phyloP scores from a whole-genome alignment of 2,329 filamentous ascomycete species.

The Talaromyces sp. region DNA sequence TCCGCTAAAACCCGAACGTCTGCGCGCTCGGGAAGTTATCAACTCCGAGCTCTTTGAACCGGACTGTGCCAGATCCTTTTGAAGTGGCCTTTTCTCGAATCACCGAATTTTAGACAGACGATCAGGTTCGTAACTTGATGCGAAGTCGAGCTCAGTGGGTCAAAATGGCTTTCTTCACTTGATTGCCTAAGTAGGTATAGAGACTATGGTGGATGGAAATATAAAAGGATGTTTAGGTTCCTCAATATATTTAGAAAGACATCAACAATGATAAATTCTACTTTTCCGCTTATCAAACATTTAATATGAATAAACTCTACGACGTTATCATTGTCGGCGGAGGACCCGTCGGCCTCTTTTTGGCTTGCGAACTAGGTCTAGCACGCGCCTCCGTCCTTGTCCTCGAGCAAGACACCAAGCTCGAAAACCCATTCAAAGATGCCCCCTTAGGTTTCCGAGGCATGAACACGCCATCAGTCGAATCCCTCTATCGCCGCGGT shows the following conservation, averaged over 20 bases:
- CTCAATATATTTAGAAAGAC: neutral
- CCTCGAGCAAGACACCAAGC: conserved; percentile 27
- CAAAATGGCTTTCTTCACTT: neutral
- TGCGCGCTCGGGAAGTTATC: neutral
- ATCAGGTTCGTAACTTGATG: neutral
- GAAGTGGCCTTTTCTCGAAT: neutral
- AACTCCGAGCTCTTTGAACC: neutral
- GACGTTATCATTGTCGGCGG: conserved; percentile 21
- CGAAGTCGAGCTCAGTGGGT: neutral
- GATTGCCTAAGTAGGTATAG: neutral
- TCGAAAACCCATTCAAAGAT: conserved; percentile 31
- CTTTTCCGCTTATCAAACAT: neutral
- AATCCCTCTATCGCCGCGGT: conserved; percentile 40
- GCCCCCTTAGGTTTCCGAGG: conserved; percentile 23
- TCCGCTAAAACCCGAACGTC: neutral
- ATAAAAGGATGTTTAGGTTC: neutral
- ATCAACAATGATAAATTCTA: neutral
- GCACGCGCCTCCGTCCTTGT: conserved; percentile 36
- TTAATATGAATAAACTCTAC: conserved; percentile 11
- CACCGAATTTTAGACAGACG: neutral
- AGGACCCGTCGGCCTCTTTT: conserved; percentile 22
- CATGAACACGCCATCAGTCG: conserved; percentile 34
- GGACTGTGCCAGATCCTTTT: neutral
- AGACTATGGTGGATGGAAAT: neutral
- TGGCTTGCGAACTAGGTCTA: conserved; percentile 36